phyloP scores from a whole-genome alignment of 176 grass and related monocot genomes.

The Phragmites australis region DNA sequence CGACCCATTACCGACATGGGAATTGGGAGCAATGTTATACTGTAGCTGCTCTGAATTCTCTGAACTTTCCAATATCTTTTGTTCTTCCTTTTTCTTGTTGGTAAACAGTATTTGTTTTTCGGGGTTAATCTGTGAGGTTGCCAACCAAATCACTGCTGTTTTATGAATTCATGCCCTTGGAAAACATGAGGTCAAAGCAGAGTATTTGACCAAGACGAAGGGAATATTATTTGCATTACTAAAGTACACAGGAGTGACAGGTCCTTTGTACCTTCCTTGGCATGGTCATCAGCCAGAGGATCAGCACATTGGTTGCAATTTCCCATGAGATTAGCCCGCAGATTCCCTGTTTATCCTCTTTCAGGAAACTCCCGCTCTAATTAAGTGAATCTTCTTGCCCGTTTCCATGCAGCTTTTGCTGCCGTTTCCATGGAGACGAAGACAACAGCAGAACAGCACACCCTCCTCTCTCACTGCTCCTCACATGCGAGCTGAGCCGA shows the following conservation, averaged over 20 bases:
- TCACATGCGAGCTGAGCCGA: background rate
- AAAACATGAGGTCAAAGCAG: constrained; percentile 15
- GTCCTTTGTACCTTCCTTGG: background rate
- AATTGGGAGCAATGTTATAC: background rate
- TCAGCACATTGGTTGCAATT: background rate
- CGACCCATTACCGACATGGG: background rate
- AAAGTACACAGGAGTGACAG: background rate
- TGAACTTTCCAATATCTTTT: background rate
- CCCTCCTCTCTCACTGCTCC: background rate
- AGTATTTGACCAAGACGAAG: background rate
- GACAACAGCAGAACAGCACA: background rate
- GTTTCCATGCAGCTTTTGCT: constrained; percentile 27
- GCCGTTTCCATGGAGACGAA: constrained; percentile 26
- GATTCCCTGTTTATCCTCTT: background rate
- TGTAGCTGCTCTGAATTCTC: background rate
- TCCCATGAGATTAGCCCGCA: constrained; percentile 31
- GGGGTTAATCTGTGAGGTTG: background rate
- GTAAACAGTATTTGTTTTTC: background rate
- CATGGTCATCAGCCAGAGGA: background rate
- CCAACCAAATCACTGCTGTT: background rate
- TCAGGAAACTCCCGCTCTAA: background rate
- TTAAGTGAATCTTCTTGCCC: background rate
- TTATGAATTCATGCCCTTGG: background rate
- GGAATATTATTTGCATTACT: constrained; percentile 29
- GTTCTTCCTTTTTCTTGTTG: too few species aligned